Percentiles rank a stretch among this genome's conserved stretches.
Evolutionary conservation across 495 filamentous ascomycete genomes (phyloP).

Genomic region (Penicillium cataractarum): DNA sequence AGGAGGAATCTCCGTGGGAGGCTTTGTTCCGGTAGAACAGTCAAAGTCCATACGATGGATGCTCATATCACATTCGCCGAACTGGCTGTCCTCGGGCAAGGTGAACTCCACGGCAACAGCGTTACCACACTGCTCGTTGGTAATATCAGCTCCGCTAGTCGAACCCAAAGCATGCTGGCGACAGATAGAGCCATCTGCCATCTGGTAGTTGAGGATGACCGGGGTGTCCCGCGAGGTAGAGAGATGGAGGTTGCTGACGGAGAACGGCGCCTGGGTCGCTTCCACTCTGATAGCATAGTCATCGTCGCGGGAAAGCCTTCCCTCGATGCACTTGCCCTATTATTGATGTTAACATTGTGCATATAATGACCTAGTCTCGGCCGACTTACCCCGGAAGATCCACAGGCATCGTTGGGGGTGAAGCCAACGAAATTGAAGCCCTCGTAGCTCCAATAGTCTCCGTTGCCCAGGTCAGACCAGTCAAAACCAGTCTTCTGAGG

Average conservation of each 20-base stretch:
- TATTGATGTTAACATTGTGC: not conserved
- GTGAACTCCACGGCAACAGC: conserved; percentile 76
- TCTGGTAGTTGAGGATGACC: conserved; percentile 79
- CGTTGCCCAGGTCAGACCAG: conserved; percentile 65
- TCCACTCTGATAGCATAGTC: conserved; percentile 51
- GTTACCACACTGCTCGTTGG: conserved; percentile 90
- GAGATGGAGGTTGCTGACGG: conserved; percentile 71
- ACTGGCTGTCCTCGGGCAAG: conserved; percentile 60
- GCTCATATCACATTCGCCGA: conserved; percentile 64
- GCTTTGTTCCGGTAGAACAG: conserved; percentile 58
- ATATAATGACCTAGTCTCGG: not conserved
- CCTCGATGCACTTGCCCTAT: conserved; percentile 68
- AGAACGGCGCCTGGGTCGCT: conserved; percentile 63
- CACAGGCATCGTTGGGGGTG: conserved; percentile 58
- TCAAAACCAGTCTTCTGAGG: conserved; percentile 70
- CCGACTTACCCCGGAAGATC: conserved; percentile 44
- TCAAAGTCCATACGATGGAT: conserved; percentile 80
- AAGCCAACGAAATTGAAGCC: conserved; percentile 76
- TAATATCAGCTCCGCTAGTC: conserved; percentile 63
- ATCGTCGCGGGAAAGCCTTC: conserved; percentile 48
- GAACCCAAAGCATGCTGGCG: conserved; percentile 69
- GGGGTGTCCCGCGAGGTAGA: conserved; percentile 71
- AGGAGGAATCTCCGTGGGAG: conserved; percentile 6
- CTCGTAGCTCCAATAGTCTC: conserved; percentile 64
- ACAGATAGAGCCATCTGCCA: conserved; percentile 79